Evolutionary conservation across 352 stramenopile species (phyloP).

Genomic region (Globisporangium recalcitrans): DNA sequence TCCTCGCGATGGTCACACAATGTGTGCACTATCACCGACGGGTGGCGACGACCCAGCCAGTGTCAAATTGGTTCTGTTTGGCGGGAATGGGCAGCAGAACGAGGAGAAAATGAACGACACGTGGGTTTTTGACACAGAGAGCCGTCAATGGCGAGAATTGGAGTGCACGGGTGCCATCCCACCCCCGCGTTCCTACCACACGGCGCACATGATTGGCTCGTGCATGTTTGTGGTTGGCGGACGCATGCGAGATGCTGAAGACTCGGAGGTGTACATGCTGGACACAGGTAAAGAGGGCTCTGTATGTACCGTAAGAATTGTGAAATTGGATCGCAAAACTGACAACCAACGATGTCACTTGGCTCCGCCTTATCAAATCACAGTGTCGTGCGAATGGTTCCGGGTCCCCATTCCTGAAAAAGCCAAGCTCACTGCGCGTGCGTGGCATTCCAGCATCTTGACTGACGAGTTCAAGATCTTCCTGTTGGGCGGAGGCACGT

Average conservation of each 20-base stretch:
- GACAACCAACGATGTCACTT: neutral
- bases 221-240: constrained; percentile 65
- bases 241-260: constrained; percentile 38
- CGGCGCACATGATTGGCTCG: constrained; percentile 37
- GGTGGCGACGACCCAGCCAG: neutral
- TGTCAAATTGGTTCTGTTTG: constrained; percentile 39
- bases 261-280: constrained; percentile 47
- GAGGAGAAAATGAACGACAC: constrained; percentile 66
- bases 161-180: constrained; percentile 39
- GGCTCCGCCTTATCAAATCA: neutral
- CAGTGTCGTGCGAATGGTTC: constrained; percentile 36
- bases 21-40: constrained; percentile 26
- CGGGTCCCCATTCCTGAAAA: constrained; percentile 32
- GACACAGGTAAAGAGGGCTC: constrained; percentile 47
- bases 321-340: neutral
- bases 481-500: constrained; percentile 55
- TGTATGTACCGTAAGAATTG: no score
- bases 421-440: constrained; percentile 30
- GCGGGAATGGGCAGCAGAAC: constrained; percentile 65
- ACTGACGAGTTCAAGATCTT: constrained; percentile 31
- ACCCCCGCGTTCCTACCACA: constrained; percentile 60
- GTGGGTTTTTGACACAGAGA: constrained; percentile 50
- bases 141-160: constrained; percentile 32
- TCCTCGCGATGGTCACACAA: constrained; percentile 58
- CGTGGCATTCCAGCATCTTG: constrained; percentile 66